Percentiles rank a stretch among this genome's conserved stretches.
phyloP scores from a whole-genome alignment of 2,329 filamentous ascomycete species.

The Stachybotrys chlorohalonatus region DNA sequence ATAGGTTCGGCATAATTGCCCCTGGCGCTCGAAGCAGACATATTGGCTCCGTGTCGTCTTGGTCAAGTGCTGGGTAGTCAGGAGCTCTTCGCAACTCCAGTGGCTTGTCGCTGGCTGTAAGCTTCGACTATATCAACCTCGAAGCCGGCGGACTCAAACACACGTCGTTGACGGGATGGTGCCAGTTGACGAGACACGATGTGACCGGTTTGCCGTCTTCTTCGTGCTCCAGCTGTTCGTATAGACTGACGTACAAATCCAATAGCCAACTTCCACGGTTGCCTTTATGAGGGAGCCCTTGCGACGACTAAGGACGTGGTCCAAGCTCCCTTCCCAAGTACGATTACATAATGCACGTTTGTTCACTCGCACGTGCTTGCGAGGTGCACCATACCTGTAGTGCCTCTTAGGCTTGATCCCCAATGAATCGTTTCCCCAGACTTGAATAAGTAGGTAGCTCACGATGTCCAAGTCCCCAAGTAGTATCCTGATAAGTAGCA shows the following conservation, averaged over 20 bases:
- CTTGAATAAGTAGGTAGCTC: too few relatives aligned
- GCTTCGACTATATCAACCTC: too few relatives aligned
- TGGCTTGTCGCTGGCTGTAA: too few relatives aligned
- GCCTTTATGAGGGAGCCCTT: constrained; percentile 9
- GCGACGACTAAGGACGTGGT: constrained; percentile 5
- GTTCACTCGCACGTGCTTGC: neutral
- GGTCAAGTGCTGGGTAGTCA: neutral
- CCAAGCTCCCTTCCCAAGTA: constrained; percentile 12
- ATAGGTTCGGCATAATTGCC: constrained; percentile 54
- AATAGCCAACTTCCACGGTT: constrained; percentile 15
- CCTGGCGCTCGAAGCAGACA: constrained; percentile 37
- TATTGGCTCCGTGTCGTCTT: constrained; percentile 10
- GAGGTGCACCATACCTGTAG: too few relatives aligned
- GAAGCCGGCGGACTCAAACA: neutral
- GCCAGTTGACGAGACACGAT: neutral
- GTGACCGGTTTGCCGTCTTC: neutral
- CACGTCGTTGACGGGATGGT: neutral
- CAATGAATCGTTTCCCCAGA: too few relatives aligned
- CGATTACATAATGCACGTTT: neutral
- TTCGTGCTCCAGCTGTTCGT: neutral
- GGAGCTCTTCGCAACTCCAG: too few relatives aligned
- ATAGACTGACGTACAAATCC: neutral
- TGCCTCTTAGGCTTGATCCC: too few relatives aligned
- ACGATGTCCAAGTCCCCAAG: too few relatives aligned
- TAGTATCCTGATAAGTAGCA: too few relatives aligned